Evolutionary conservation across 78 protist genomes (phyloP).

Genomic region (Dictyostelium brefeldianum): DNA sequence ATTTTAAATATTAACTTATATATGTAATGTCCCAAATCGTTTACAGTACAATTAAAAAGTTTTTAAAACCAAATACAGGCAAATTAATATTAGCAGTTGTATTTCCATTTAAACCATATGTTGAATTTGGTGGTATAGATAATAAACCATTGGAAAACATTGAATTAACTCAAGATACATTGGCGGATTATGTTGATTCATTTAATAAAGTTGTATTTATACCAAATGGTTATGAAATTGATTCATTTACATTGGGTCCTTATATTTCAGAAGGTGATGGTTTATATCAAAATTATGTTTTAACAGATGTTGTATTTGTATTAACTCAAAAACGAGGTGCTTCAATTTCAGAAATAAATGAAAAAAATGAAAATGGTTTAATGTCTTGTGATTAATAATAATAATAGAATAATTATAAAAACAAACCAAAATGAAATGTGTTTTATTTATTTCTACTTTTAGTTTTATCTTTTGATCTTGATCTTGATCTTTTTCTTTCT

Average conservation of each 20-base stretch:
- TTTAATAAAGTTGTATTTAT: conserved; percentile 51
- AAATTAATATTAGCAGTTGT: conserved; percentile 74
- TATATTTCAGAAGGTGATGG: conserved; percentile 82
- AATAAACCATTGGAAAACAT: conserved; percentile 38
- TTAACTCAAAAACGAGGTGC: conserved; percentile 4
- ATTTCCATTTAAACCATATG: conserved; percentile 80
- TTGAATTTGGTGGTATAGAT: conserved; percentile 79
- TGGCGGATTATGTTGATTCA: conserved; percentile 30
- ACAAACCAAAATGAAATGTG: neutral
- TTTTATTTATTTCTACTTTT: conserved; percentile 11
- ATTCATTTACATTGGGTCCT: conserved; percentile 59
- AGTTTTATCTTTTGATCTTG: neutral
- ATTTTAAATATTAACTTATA: neutral
- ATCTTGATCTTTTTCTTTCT: neutral
- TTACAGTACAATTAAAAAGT: conserved; percentile 3
- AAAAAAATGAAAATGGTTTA: neutral
- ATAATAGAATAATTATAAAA: neutral
- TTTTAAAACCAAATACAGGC: conserved; percentile 48
- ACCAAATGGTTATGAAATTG: conserved; percentile 48
- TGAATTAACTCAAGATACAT: conserved; percentile 21
- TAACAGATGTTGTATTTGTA: conserved; percentile 43
- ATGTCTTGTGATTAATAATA: conserved; percentile 4
- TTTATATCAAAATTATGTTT: conserved; percentile 53
- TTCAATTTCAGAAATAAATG: neutral
- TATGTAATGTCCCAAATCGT: neutral